phyloP scores from a whole-genome alignment of 495 filamentous ascomycete genomes.

The Aspergillus asperescens region DNA sequence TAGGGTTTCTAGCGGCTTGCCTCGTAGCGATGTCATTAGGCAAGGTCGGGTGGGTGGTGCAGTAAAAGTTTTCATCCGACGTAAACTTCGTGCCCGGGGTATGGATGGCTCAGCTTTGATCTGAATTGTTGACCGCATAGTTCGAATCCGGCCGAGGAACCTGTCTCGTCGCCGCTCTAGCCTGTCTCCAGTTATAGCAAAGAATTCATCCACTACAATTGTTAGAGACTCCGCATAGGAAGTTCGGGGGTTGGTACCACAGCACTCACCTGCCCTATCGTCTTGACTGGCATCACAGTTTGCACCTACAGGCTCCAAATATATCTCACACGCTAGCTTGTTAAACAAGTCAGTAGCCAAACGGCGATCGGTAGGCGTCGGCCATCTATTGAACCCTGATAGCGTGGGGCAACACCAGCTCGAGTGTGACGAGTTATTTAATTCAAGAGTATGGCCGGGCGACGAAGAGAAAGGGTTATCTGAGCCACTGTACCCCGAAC shows the following conservation, averaged over 20 bases:
- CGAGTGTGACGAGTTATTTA: slow-evolving; percentile 9
- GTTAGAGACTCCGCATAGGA: neutral
- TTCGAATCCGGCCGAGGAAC: slow-evolving; percentile 29
- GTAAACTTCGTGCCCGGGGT: slow-evolving; percentile 47
- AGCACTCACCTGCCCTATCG: neutral
- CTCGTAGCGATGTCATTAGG: slow-evolving; percentile 54
- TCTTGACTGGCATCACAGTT: neutral
- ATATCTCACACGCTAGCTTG: slow-evolving; percentile 18
- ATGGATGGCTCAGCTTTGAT: slow-evolving; percentile 39
- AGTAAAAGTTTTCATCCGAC: slow-evolving; percentile 38
- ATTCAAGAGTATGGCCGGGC: neutral
- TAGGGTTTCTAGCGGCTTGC: slow-evolving; percentile 57
- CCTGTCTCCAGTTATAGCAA: neutral
- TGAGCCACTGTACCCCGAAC: slow-evolving; percentile 10
- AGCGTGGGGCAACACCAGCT: slow-evolving; percentile 4
- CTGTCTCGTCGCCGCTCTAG: slow-evolving; percentile 17
- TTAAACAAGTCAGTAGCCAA: slow-evolving; percentile 28
- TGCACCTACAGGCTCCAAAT: slow-evolving; percentile 16
- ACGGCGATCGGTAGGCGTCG: slow-evolving; percentile 18
- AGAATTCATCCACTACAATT: neutral
- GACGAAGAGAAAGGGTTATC: slow-evolving; percentile 9
- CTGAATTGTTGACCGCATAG: slow-evolving; percentile 29
- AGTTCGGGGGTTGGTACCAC: neutral
- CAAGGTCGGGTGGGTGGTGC: slow-evolving; percentile 26
- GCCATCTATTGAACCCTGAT: slow-evolving; percentile 12